Evolutionary conservation across 768 basidiomycete species (phyloP), one percentile per base, ranked within the genome.

Genomic region (Calocera viscosa): DNA sequence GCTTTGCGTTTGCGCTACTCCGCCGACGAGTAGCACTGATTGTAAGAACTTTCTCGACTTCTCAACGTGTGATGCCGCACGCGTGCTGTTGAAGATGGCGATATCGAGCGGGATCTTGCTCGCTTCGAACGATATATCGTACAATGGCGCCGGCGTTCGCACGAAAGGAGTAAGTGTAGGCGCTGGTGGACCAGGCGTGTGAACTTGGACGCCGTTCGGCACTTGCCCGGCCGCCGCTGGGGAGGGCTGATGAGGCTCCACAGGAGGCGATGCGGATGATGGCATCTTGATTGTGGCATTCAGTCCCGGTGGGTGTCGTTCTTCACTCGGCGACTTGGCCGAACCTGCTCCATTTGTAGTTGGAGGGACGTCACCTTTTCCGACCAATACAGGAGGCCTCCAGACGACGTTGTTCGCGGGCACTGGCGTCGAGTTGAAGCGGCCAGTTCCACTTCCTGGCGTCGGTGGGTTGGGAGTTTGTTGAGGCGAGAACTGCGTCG

Each of bases 81-180:
- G 82, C 10, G 91, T 84, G 71, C 91, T 90, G 74, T 95, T 94
- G 77, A 91, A 91, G 68, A 96, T 90, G 8, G 92, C 94, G 11
- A 94, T 88, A 73, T 96, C 94, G 66, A 96, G 78, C 1, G 94
- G 93, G 41, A 94, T 80, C 75, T 94, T 94, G 76, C 88, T 87
- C 22, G 93, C 89, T 77, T 94, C 93, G 71, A 84, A 86, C 66
- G 82, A 82, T 2, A 94, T 83, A 74, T 95, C 93, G 72, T 74
- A 66, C 12, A 39, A 43, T 26, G 68, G 67, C 16, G 67, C 68
- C 1, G 67, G 68, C 10, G 69, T 63, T 24, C 39, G 53, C 26
- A 60, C 53, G 30, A 60, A 60, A 28, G 53, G 53, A 5, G 53
- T 32, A 26, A 60, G 49, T 8, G 24, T 26, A 24, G 49, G 53